A percentile compares a stretch with the other conserved stretches of the same genome.
Conservation (phyloP, 2,329 filamentous ascomycete genomes). For the Exophiala sp. region DNA sequence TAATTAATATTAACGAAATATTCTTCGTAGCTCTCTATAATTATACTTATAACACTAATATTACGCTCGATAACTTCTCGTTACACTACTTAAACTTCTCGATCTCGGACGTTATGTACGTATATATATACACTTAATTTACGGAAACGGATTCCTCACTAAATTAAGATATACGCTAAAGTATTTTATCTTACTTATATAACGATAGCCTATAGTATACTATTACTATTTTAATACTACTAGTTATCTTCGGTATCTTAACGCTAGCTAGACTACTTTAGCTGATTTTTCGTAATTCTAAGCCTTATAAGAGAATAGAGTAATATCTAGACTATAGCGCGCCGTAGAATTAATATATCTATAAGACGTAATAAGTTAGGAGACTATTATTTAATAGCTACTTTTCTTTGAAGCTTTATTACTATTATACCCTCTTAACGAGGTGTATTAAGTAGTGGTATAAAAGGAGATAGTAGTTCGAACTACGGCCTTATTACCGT, state of each 20-base stretch:
- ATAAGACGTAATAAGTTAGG: neutral
- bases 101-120: neutral
- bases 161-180: neutral
- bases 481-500: neutral
- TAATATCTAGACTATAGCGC: neutral
- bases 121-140: neutral
- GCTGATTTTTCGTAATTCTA: neutral
- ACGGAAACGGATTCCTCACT: neutral
- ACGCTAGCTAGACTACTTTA: neutral
- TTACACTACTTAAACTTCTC: neutral
- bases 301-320: neutral
- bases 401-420: neutral
- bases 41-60: neutral
- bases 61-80: neutral
- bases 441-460: neutral
- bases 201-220: neutral
- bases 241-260: neutral
- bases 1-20: neutral
- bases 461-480: neutral
- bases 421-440: neutral
- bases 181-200: neutral
- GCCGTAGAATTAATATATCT: neutral
- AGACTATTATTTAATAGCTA: neutral
- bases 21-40: neutral
- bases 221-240: neutral